Percentiles rank a stretch among this genome's conserved stretches.
These are phyloP conservation scores for Ophiocordyceps camponoti-rufipedis DNA, from an alignment of 2,329 filamentous ascomycete species.

Conservation along the genomic window DNA sequence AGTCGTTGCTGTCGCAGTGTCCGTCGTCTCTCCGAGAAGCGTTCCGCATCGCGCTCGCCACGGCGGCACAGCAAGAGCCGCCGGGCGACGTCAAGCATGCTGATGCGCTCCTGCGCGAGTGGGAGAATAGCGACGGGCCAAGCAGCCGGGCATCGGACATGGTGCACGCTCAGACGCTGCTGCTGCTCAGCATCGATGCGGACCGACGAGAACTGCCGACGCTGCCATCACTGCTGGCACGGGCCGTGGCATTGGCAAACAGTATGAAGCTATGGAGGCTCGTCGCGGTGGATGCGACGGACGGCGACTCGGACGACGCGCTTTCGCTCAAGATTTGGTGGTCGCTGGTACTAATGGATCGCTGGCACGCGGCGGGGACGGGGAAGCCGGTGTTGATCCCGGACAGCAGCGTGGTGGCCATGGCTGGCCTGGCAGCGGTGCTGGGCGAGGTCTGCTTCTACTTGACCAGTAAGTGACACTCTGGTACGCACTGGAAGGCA, in stretches of 20 bases:
- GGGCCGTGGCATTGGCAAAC: conserved; percentile 47
- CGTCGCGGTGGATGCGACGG: conserved; percentile 23
- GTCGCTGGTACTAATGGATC: conserved; percentile 51
- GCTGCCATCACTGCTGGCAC: conserved; percentile 34
- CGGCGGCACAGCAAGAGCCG: conserved; percentile 24
- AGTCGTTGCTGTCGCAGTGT: conserved; percentile 36
- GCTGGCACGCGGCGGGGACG: conserved; percentile 54
- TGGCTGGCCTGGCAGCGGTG: conserved; percentile 37
- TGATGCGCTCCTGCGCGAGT: conserved; percentile 29
- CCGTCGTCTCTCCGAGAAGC: conserved; percentile 39
- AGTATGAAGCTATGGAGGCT: conserved; percentile 38
- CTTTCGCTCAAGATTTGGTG: conserved; percentile 52
- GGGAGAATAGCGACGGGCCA: conserved; percentile 24
- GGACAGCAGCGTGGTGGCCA: conserved; percentile 40
- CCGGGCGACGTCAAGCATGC: conserved; percentile 25
- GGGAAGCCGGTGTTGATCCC: conserved; percentile 44
- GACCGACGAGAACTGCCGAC: conserved; percentile 33
- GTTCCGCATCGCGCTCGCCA: conserved; percentile 44
- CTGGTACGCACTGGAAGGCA: not conserved
- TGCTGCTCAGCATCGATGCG: conserved; percentile 48
- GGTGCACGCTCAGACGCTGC: conserved; percentile 46
- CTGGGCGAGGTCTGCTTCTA: conserved; percentile 47
- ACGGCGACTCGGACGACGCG: conserved; percentile 42
- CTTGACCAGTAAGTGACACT: conserved; percentile 38
- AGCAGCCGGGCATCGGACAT: conserved; percentile 24